Percentiles rank a stretch among this genome's conserved stretches.
Conservation (phyloP, 495 filamentous ascomycete genomes). For the Talaromyces stipitatus region DNA sequence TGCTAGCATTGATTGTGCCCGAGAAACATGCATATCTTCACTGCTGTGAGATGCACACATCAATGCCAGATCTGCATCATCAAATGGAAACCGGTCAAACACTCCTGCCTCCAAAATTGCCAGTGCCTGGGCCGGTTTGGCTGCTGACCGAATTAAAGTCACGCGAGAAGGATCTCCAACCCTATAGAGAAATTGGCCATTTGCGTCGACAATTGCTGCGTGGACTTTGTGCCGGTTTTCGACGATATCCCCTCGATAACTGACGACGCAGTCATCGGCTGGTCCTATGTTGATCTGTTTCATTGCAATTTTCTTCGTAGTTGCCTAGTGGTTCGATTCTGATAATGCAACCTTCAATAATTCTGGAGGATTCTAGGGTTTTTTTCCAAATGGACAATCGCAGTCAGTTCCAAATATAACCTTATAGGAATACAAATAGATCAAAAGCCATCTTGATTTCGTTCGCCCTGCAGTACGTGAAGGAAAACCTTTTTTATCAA, state of each 20-base stretch:
- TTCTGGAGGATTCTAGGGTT: too few species aligned
- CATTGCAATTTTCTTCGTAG: neutral
- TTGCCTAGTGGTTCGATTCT: too few species aligned
- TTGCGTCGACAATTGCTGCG: conserved; percentile 25
- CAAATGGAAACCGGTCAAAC: conserved; percentile 21
- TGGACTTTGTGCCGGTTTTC: conserved; percentile 33
- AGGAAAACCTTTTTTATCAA: too few species aligned
- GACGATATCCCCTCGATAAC: conserved; percentile 20
- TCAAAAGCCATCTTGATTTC: too few species aligned
- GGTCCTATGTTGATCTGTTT: neutral
- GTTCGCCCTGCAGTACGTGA: too few species aligned
- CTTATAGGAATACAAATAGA: too few species aligned
- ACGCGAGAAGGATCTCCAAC: conserved; percentile 29
- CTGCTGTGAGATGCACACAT: conserved; percentile 41
- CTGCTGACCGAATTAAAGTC: conserved; percentile 32
- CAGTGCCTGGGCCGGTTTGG: conserved; percentile 33
- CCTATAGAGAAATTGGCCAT: conserved; percentile 20
- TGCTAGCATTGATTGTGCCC: conserved; percentile 24
- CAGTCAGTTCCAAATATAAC: too few species aligned
- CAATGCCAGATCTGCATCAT: conserved; percentile 30
- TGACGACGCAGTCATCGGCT: conserved; percentile 16
- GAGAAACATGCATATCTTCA: conserved; percentile 27
- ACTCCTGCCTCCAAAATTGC: conserved; percentile 26
- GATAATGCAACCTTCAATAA: too few species aligned
- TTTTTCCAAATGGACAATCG: too few species aligned